Evolutionary conservation across 1,139 yeast genomes (phyloP).

Genomic region (Hanseniaspora gamundiae): DNA sequence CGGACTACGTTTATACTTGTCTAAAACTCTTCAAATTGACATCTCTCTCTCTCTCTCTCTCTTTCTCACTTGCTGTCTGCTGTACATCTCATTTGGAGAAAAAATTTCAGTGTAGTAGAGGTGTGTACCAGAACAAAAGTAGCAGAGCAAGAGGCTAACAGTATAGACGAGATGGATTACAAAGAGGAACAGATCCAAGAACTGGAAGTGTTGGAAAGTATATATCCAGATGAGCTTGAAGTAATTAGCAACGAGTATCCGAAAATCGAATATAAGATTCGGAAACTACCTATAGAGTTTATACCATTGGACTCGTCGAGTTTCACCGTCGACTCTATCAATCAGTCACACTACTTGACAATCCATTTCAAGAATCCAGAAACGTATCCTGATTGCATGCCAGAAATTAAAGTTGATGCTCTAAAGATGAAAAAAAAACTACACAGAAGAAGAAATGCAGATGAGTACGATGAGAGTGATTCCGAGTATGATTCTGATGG

Average conservation of each 20-base stretch:
- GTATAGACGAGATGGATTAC: not conserved
- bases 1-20: too few relatives aligned
- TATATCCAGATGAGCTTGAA: conserved; percentile 80
- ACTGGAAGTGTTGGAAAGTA: conserved; percentile 72
- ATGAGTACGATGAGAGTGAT: conserved; percentile 7
- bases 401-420: conserved; percentile 34
- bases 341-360: conserved; percentile 37
- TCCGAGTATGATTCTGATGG: conserved; percentile 1
- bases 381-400: conserved; percentile 59
- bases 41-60: too few relatives aligned
- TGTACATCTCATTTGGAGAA: too few relatives aligned
- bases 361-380: conserved; percentile 57
- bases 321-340: conserved; percentile 35
- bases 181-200: conserved; percentile 68
- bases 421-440: conserved; percentile 25
- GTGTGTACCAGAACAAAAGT: too few relatives aligned
- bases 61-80: too few relatives aligned
- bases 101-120: too few relatives aligned
- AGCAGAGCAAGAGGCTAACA: too few relatives aligned
- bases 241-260: conserved; percentile 19
- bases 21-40: too few relatives aligned
- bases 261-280: conserved; percentile 24
- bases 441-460: conserved; percentile 16
- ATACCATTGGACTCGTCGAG: conserved; percentile 34
- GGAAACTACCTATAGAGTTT: conserved; percentile 21